Percentiles rank a stretch among this genome's conserved stretches.
phyloP scores from a whole-genome alignment of 140 eudicot species.

The Bidens hawaiensis region DNA sequence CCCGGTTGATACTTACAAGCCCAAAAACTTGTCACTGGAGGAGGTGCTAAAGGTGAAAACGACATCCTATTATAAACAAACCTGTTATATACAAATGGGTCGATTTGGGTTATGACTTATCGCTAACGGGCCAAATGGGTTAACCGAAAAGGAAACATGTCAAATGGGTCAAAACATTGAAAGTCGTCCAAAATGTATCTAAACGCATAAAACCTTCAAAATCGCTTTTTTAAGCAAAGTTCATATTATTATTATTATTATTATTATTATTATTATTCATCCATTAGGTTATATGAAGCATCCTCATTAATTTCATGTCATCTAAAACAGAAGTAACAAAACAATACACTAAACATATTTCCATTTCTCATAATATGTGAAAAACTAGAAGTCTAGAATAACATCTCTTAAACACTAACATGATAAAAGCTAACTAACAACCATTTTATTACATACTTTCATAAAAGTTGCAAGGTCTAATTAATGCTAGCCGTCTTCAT shows the following conservation, averaged over 20 bases:
- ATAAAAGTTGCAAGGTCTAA: conserved; percentile 1
- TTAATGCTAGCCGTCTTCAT: conserved; percentile 41
- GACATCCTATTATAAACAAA: background rate
- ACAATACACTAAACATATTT: background rate
- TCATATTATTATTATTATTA: too few species aligned
- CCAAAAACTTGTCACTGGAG: conserved; percentile 72
- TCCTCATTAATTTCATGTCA: too few species aligned
- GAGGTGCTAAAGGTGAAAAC: conserved; percentile 76
- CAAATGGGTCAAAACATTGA: background rate
- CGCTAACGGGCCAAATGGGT: background rate
- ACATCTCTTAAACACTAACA: background rate
- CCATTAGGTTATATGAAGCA: too few species aligned
- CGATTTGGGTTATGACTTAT: background rate
- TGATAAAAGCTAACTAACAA: background rate
- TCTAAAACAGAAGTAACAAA: background rate
- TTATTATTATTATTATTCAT: background rate
- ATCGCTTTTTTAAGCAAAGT: background rate
- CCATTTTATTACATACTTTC: background rate
- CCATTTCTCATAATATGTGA: background rate
- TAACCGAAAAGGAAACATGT: background rate
- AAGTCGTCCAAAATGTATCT: background rate
- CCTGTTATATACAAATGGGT: background rate
- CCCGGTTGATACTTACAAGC: conserved; percentile 73
- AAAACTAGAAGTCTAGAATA: background rate
- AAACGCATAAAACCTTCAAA: background rate